A percentile compares a stretch with the other conserved stretches of the same genome.
These are phyloP conservation scores for Cladosporium sp. DNA, from an alignment of 2,329 filamentous ascomycete genomes.

Conservation along the genomic window DNA sequence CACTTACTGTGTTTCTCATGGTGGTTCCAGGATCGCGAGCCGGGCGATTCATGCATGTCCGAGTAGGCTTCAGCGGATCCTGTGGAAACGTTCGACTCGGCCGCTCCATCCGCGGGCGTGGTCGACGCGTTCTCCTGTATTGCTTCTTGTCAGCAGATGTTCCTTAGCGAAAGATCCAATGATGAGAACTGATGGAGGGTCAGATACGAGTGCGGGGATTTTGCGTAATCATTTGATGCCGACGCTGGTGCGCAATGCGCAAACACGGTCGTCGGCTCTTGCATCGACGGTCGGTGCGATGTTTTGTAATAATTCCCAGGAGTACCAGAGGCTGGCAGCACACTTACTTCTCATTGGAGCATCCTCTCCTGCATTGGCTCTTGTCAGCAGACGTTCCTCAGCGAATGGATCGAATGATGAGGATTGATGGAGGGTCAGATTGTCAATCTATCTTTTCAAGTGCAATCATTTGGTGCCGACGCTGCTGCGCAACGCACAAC, in stretches of 20 bases:
- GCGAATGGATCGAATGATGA: not conserved
- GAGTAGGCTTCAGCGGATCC: not conserved
- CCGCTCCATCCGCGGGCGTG: not conserved
- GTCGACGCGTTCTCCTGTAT: not conserved
- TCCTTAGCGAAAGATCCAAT: not conserved
- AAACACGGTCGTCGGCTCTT: not conserved
- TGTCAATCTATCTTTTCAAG: too few relatives aligned
- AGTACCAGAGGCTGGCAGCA: not conserved
- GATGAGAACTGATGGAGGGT: not conserved
- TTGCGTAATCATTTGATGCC: not conserved
- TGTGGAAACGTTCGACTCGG: not conserved
- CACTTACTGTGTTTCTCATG: not conserved
- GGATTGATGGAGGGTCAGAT: not conserved
- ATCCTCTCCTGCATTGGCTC: not conserved
- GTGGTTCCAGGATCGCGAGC: not conserved
- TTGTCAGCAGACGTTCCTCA: not conserved
- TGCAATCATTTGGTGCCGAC: not conserved
- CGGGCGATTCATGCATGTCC: not conserved
- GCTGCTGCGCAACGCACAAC: not conserved
- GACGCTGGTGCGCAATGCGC: not conserved
- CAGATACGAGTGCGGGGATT: not conserved
- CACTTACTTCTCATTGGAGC: not conserved
- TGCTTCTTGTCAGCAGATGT: not conserved
- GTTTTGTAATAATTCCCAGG: not conserved
- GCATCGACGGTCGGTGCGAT: not conserved